Evolutionary conservation across 2,329 filamentous ascomycete species (phyloP).

Genomic region (Alternaria sp.): DNA sequence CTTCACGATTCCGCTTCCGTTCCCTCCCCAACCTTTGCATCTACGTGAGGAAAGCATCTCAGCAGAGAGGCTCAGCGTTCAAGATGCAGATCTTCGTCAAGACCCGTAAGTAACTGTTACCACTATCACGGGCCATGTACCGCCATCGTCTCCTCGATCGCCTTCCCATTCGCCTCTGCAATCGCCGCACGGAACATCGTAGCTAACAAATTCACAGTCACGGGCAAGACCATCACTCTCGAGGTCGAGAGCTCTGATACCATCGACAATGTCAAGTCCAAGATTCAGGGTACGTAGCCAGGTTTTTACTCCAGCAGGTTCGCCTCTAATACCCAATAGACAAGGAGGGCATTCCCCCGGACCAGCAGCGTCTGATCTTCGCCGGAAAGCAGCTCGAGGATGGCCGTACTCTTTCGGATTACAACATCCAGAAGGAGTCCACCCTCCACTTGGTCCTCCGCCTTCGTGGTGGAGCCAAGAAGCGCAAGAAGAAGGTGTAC

Average conservation of each 20-base stretch:
- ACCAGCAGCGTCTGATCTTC: conserved; percentile 99
- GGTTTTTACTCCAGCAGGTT: background rate
- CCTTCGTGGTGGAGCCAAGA: conserved; percentile 91
- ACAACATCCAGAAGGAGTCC: conserved; percentile 99
- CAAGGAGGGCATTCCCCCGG: conserved; percentile 99
- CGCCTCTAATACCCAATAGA: conserved; percentile 67
- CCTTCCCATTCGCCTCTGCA: background rate
- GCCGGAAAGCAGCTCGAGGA: conserved; percentile 99
- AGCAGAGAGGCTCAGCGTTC: conserved; percentile 15
- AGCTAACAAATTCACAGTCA: conserved; percentile 64
- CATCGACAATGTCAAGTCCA: conserved; percentile 99
- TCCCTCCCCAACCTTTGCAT: conserved; percentile 19
- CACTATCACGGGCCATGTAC: background rate
- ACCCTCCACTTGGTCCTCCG: conserved; percentile 98
- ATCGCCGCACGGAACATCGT: background rate
- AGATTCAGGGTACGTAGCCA: conserved; percentile 71
- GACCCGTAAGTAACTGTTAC: conserved; percentile 72
- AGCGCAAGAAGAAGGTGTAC: conserved; percentile 99
- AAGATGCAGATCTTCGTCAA: conserved; percentile 98
- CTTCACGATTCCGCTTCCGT: conserved; percentile 21
- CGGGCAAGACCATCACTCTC: conserved; percentile 99
- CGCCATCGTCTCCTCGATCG: background rate
- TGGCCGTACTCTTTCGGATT: conserved; percentile 97
- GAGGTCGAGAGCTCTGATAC: conserved; percentile 99
- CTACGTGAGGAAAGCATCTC: conserved; percentile 21